Evolutionary conservation across 805 yeast species (phyloP), one percentile per base, ranked within the genome.

Genomic region (Myxozyma monticola): DNA sequence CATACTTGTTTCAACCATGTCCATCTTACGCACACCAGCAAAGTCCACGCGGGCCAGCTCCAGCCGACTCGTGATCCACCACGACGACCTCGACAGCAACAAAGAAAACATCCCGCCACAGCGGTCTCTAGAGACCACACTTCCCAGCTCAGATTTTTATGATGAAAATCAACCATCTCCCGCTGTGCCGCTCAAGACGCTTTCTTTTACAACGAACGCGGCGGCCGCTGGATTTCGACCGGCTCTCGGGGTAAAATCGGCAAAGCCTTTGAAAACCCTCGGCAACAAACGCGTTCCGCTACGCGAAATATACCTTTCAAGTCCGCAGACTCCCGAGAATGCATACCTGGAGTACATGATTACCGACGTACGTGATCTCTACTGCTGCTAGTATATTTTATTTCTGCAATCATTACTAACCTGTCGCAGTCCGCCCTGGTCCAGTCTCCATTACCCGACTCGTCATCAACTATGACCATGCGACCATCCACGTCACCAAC

Each of bases 261-360:
- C n/a, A n/a, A n/a, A n/a, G n/a, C n/a, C n/a, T n/a, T n/a, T n/a
- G n/a, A n/a, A n/a, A n/a, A n/a, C n/a, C n/a, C n/a, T n/a, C n/a
- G n/a, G n/a, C n/a, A n/a, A n/a, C n/a, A n/a, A n/a, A n/a, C n/a
- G 50, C 18, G 28, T 46, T 20, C 56, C 56, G 21, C 20, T 52
- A n/a, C 44, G 38, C 14, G 47, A 52, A 33, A 25, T 52, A 4
- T 52, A 44, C 33, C 35, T 52, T 29, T 52, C 56, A 3, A 48
- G 56, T 48, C 56, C 56, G 24, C 40, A 38, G 15, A 52, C 56
- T 18, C 48, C 56, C n/a, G 53, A 36, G 9, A 52, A 52, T 24
- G 50, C 56, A 14, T 52, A 20, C 33, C 25, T 42, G 22, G 56
- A 52, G 30, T 52, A 48, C 29, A 31, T 26, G 12, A 45, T 52